phyloP scores from a whole-genome alignment of 805 yeast species.

The Candida jianshihensis region DNA sequence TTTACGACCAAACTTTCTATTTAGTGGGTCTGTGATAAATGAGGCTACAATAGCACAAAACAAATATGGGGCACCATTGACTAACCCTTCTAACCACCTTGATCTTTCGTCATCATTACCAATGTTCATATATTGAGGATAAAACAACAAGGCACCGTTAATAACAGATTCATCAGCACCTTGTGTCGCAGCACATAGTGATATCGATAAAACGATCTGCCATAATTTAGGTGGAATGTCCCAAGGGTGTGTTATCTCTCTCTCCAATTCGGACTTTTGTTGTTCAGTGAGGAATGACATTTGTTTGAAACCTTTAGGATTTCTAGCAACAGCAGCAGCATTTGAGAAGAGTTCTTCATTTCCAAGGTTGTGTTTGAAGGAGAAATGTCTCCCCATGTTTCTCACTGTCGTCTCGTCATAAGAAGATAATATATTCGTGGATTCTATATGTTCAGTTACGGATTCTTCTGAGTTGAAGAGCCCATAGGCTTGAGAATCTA shows the following conservation, averaged over 20 bases:
- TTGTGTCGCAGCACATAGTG: conserved; percentile 73
- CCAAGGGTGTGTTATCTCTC: conserved; percentile 43
- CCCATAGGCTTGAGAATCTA: too few species aligned
- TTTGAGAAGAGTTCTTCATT: conserved; percentile 48
- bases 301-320: conserved; percentile 49
- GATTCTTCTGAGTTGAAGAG: too few species aligned
- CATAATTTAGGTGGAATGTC: conserved; percentile 36
- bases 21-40: conserved; percentile 57
- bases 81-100: conserved; percentile 53
- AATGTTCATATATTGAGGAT: conserved; percentile 50
- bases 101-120: conserved; percentile 38
- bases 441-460: too few species aligned
- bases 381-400: conserved; percentile 66
- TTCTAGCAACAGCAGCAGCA: conserved; percentile 64
- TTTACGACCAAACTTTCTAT: conserved; percentile 52
- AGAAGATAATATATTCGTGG: conserved; percentile 45
- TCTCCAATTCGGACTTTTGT: conserved; percentile 43
- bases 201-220: conserved; percentile 54
- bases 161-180: conserved; percentile 78
- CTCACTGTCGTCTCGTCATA: conserved; percentile 57
- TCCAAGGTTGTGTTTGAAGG: conserved; percentile 42
- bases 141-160: conserved; percentile 63
- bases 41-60: conserved; percentile 55
- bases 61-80: conserved; percentile 66
- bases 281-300: conserved; percentile 50